Evolutionary conservation across 192 early-diverging fungal genomes (phyloP).

Genomic region (Podila epigama): DNA sequence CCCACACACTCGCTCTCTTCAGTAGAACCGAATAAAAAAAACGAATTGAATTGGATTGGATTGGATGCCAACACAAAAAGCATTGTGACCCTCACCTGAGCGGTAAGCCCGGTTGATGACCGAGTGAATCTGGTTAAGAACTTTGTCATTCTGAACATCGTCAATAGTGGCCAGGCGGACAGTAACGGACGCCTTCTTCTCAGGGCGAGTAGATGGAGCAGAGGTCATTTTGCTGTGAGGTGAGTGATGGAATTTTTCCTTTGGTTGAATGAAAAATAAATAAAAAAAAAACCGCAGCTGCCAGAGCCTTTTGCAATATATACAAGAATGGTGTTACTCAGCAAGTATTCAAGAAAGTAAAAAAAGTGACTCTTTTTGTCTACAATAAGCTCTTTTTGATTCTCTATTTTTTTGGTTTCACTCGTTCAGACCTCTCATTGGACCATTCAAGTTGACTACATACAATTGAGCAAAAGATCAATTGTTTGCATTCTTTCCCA

Average conservation of each 20-base stretch:
- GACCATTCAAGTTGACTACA: too few species aligned
- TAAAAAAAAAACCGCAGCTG: background rate
- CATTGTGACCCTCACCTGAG: slow-evolving; percentile 30
- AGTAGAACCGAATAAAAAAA: background rate
- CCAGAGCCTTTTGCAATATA: too few species aligned
- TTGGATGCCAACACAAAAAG: background rate
- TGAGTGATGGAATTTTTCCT: background rate
- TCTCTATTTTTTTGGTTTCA: too few species aligned
- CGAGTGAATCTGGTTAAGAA: slow-evolving; percentile 16
- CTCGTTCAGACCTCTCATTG: too few species aligned
- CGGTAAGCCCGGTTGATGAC: slow-evolving; percentile 58
- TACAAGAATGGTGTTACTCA: too few species aligned
- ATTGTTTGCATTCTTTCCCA: too few species aligned
- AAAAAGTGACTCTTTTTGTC: too few species aligned
- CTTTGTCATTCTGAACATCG: slow-evolving; percentile 23
- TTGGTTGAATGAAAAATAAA: background rate
- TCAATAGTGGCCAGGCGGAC: slow-evolving; percentile 33
- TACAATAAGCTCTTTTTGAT: too few species aligned
- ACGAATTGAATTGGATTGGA: background rate
- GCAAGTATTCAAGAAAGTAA: too few species aligned
- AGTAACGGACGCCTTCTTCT: slow-evolving; percentile 22
- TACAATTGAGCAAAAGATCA: too few species aligned
- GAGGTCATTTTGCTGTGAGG: slow-evolving; percentile 4
- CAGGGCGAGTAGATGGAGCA: slow-evolving; percentile 14
- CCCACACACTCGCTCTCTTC: too few species aligned